Conservation (phyloP, 1,284 basidiomycete genomes). For the Malassezia dermatis region DNA sequence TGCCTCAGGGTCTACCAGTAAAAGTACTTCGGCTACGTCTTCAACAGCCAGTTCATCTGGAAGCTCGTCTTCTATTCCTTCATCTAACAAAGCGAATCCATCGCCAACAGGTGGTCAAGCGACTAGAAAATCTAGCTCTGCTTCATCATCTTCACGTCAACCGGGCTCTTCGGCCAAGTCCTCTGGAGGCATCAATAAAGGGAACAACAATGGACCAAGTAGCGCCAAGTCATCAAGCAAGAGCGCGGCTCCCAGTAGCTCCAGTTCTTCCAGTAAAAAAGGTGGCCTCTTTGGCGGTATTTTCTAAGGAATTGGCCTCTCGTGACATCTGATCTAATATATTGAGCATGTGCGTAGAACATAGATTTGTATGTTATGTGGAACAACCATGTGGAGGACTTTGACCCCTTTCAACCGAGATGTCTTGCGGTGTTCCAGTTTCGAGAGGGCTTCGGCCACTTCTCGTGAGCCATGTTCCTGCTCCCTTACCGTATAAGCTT, state of each 20-base stretch:
- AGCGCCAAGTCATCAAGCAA: not conserved
- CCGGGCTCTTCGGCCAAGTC: not conserved
- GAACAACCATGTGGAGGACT: not conserved
- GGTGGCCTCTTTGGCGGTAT: not conserved
- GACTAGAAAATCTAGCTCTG: not conserved
- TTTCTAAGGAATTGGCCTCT: not conserved
- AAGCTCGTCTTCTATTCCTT: not conserved
- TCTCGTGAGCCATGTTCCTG: slow-evolving; percentile 26
- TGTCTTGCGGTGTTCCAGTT: not conserved
- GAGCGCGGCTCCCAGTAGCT: not conserved
- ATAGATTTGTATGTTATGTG: not conserved
- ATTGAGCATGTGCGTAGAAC: not conserved
- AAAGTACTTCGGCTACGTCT: not conserved
- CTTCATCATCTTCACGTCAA: not conserved
- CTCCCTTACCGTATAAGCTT: slow-evolving; percentile 36
- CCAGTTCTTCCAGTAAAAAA: not conserved
- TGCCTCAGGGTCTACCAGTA: not conserved
- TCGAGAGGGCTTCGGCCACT: not conserved
- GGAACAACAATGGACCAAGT: not conserved
- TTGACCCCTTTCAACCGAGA: not conserved
- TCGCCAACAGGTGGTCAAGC: not conserved
- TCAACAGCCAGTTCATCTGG: not conserved
- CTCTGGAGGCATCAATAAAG: not conserved
- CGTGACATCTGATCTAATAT: not conserved
- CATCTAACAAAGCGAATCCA: not conserved